Percentiles rank a stretch among this genome's conserved stretches.
These are phyloP conservation scores for Penicillium sclerotigenum DNA, from an alignment of 2,329 filamentous ascomycete species.

Conservation along the genomic window DNA sequence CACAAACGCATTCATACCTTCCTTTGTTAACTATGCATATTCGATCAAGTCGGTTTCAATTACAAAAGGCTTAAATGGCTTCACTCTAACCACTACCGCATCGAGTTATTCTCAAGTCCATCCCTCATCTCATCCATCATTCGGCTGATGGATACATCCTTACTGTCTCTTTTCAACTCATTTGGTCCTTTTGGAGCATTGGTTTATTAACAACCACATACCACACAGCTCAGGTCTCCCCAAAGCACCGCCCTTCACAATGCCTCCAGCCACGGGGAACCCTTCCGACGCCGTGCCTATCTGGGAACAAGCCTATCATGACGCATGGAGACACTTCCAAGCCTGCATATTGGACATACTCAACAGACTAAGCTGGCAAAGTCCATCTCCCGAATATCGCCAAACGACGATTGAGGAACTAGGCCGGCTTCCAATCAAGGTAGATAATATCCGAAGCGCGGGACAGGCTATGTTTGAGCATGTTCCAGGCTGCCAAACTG, in stretches of 20 bases:
- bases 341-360: background rate
- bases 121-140: background rate
- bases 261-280: background rate
- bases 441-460: background rate
- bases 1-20: background rate
- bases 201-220: too few relatives aligned
- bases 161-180: background rate
- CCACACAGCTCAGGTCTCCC: background rate
- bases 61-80: background rate
- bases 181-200: background rate
- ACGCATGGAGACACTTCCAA: background rate
- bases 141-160: background rate
- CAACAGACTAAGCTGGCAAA: fast-evolving
- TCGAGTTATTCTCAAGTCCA: background rate
- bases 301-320: background rate
- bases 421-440: background rate
- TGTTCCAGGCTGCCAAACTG: background rate
- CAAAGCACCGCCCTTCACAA: background rate
- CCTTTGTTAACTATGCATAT: background rate
- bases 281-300: background rate
- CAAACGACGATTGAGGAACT: background rate
- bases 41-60: background rate
- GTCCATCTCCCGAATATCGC: background rate
- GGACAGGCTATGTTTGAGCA: background rate
- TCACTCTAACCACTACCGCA: background rate